Percentiles rank a stretch among this genome's conserved stretches.
phyloP scores from a whole-genome alignment of 2,329 filamentous ascomycete genomes.

The Colletotrichum tanaceti region DNA sequence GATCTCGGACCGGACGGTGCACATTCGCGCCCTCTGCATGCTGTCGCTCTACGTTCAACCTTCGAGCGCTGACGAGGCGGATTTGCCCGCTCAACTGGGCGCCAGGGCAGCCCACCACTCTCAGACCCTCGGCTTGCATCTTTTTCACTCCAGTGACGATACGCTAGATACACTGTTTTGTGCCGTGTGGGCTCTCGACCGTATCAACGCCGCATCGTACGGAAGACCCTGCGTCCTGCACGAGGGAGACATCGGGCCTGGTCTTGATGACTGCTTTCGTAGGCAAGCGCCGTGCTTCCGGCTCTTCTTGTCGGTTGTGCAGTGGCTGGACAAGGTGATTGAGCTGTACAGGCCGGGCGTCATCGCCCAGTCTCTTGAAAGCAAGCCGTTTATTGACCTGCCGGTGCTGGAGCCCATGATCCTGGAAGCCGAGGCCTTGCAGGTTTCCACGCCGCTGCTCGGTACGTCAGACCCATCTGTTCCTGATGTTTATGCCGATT shows the following conservation, averaged over 20 bases:
- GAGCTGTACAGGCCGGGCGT: conserved; percentile 67
- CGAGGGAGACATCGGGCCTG: conserved; percentile 68
- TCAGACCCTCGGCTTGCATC: conserved; percentile 67
- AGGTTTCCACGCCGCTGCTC: conserved; percentile 61
- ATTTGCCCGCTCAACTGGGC: conserved; percentile 65
- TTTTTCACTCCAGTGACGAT: conserved; percentile 54
- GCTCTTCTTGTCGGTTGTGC: conserved; percentile 65
- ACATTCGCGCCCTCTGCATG: conserved; percentile 65
- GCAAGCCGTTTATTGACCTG: conserved; percentile 63
- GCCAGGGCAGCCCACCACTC: conserved; percentile 67
- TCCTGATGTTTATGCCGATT: neutral
- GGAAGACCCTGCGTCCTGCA: conserved; percentile 70
- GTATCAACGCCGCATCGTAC: conserved; percentile 69
- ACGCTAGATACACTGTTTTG: conserved; percentile 64
- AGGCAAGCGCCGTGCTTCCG: conserved; percentile 66
- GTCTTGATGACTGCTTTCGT: conserved; percentile 62
- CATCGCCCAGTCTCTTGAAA: conserved; percentile 42
- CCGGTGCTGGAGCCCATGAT: conserved; percentile 69
- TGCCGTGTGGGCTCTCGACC: conserved; percentile 70
- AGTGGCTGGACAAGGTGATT: conserved; percentile 69
- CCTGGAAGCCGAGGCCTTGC: conserved; percentile 63
- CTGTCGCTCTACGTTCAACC: conserved; percentile 71
- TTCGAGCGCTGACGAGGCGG: conserved; percentile 63
- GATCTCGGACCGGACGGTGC: conserved; percentile 64
- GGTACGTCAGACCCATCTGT: conserved; percentile 51